Base-by-base conservation (phyloP, 176 grass and related monocot species). In the Oryza brachyantha region DNA sequence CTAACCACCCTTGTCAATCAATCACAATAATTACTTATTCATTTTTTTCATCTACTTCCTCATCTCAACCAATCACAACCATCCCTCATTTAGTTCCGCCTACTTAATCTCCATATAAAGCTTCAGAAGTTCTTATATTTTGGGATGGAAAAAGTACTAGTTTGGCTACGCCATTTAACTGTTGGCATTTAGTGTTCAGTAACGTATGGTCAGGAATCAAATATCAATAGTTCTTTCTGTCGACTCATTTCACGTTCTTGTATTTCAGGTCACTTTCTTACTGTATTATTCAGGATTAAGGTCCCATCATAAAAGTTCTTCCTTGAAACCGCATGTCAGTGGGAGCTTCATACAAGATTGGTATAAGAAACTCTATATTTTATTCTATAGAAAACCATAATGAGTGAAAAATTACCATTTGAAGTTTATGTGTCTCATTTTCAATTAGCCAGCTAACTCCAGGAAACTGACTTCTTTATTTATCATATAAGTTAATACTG, bases 301-400 rank as follows among this genome's bases (percentile, higher is more conserved):
- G 68, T 98, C 96, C 46, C 50, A 3, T 17, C 85, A 86, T 76
- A 79, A 81, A 78, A 93, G 66, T 78, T 93, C 96, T 62, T 98
- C 96, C 37, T 86, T 98, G 83, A 93, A 82, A 74, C 87, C 90
- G 57, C 86, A 94, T 81, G 66, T 84, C 63, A 94, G 77, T 21
- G 92, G 96, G 81, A 92, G 73, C 54, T 94, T 95, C 88, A 69
- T 98, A 83, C 40, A 98, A 78, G 92, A 98, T 65, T 98, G 96
- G 96, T 98, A 98, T 37, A 63, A 13, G 9, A 24, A 68, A 43
- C 58, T 87, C 32, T 27, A 34, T 64, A 7, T 84, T 16, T 26
- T 68, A 16, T 74, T 13, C 13, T 68, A 68, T 42, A 66, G n/a
- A n/a, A 77, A 72, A 25, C 35, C 48, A 54, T 61, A 31, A 52